Evolutionary conservation across 192 early-diverging fungal genomes (phyloP).

Genomic region (Irineochytrium annulatum): DNA sequence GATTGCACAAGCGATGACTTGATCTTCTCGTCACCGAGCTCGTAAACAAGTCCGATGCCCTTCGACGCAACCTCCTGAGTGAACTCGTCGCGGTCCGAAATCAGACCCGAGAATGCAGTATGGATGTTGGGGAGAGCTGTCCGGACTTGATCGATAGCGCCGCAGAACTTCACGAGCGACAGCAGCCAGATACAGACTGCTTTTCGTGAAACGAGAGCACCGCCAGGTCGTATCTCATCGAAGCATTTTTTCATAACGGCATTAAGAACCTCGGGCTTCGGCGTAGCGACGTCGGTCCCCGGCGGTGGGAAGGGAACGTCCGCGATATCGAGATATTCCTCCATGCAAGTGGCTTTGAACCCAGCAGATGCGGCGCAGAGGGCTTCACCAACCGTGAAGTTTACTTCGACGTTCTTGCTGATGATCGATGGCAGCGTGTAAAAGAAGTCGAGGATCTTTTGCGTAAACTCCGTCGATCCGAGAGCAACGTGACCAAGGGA

Average conservation of each 20-base stretch:
- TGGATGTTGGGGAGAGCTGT: conserved; percentile 54
- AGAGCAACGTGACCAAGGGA: conserved; percentile 67
- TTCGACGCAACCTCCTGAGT: conserved; percentile 86
- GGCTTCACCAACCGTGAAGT: conserved; percentile 83
- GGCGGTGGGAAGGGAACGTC: conserved; percentile 35
- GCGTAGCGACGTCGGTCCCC: neutral
- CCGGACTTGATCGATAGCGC: conserved; percentile 24
- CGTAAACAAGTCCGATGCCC: conserved; percentile 78
- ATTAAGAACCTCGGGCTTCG: conserved; percentile 32
- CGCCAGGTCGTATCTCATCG: conserved; percentile 47
- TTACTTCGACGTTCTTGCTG: conserved; percentile 76
- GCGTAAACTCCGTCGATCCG: conserved; percentile 22
- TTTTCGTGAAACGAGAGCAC: conserved; percentile 56
- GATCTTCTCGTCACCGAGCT: conserved; percentile 67
- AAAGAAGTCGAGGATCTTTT: conserved; percentile 44
- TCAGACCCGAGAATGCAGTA: conserved; percentile 65
- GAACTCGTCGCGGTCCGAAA: conserved; percentile 83
- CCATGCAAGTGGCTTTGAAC: conserved; percentile 64
- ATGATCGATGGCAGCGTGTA: conserved; percentile 52
- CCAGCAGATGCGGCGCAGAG: conserved; percentile 59
- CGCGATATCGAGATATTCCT: conserved; percentile 67
- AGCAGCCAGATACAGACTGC: conserved; percentile 75
- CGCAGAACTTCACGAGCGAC: conserved; percentile 72
- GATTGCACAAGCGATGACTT: conserved; percentile 65
- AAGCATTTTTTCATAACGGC: conserved; percentile 51